These are phyloP conservation scores for Raddia distichophylla DNA, from an alignment of 176 grass and related monocot species.

Conservation along the genomic window DNA sequence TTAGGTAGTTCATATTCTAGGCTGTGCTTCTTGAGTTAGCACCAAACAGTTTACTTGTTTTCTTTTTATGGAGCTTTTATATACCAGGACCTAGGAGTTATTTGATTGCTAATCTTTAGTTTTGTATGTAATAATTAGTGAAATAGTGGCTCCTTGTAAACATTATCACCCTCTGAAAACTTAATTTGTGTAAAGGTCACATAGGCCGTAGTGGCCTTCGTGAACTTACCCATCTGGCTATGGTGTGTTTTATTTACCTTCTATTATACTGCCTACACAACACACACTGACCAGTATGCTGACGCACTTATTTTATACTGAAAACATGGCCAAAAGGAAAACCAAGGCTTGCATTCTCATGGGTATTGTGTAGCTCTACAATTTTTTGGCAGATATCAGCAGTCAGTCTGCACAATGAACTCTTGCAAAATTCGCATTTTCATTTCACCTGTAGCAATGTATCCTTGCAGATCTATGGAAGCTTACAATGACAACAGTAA, in stretches of 20 bases:
- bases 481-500: slow-evolving; percentile 17
- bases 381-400: background rate
- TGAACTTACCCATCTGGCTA: slow-evolving; percentile 7
- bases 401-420: background rate
- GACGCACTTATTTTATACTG: background rate
- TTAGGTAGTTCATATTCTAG: slow-evolving; percentile 11
- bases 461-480: background rate
- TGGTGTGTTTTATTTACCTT: background rate
- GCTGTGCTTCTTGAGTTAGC: slow-evolving; percentile 16
- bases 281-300: background rate
- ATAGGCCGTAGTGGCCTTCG: background rate
- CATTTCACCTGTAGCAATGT: background rate
- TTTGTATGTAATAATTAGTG: background rate
- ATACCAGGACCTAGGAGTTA: slow-evolving; percentile 16
- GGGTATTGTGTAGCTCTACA: slow-evolving; percentile 7
- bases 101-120: background rate
- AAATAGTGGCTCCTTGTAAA: background rate
- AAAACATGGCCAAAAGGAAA: background rate
- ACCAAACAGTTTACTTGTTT: background rate
- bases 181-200: slow-evolving; percentile 15
- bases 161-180: slow-evolving; percentile 5
- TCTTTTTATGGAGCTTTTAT: slow-evolving; percentile 15
- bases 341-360: too few species aligned
- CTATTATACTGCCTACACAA: slow-evolving; percentile 1
- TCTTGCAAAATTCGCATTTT: background rate